Evolutionary conservation across 2,329 filamentous ascomycete species (phyloP).

Genomic region (Colletotrichum brevisporum): DNA sequence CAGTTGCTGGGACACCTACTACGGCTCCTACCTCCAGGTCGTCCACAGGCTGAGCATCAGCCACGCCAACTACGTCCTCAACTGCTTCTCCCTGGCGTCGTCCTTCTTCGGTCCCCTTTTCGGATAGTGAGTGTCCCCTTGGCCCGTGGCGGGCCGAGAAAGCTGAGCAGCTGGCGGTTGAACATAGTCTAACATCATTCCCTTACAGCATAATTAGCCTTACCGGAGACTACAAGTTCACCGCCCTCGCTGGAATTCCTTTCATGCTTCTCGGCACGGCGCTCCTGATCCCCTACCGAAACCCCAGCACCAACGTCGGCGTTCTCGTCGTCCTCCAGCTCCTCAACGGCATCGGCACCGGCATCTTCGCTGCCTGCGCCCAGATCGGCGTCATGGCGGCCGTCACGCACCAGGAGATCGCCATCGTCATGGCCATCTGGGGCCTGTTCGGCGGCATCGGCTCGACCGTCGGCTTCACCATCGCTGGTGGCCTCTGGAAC

Average conservation of each 20-base stretch:
- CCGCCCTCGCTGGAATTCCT: slow-evolving; percentile 52
- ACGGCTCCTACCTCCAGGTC: slow-evolving; percentile 58
- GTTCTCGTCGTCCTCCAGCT: slow-evolving; percentile 56
- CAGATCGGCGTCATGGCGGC: slow-evolving; percentile 53
- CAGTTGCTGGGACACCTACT: slow-evolving; percentile 56
- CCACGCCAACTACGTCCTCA: slow-evolving; percentile 49
- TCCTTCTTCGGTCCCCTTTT: slow-evolving; percentile 55
- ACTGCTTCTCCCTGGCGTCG: slow-evolving; percentile 54
- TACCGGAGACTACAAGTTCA: slow-evolving; percentile 52
- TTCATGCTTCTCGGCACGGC: slow-evolving; percentile 48
- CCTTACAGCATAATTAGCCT: slow-evolving; percentile 44
- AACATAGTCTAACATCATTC: slow-evolving; percentile 43
- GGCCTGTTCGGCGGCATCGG: slow-evolving; percentile 50
- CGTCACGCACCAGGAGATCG: slow-evolving; percentile 50
- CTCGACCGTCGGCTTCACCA: slow-evolving; percentile 49
- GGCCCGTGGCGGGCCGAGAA: too few relatives aligned
- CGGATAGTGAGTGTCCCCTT: slow-evolving; percentile 47
- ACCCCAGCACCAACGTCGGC: slow-evolving; percentile 48
- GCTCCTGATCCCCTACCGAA: slow-evolving; percentile 54
- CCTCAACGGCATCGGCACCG: slow-evolving; percentile 54
- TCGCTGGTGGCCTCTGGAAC: slow-evolving; percentile 53
- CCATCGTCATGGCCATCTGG: slow-evolving; percentile 52
- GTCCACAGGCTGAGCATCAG: slow-evolving; percentile 49
- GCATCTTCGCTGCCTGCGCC: slow-evolving; percentile 53
- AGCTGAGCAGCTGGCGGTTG: not conserved